Percentiles rank a stretch among this genome's conserved stretches.
These are phyloP conservation scores for Stephania yunnanensis DNA, from an alignment of 164 flowering plant species.

Conservation along the genomic window DNA sequence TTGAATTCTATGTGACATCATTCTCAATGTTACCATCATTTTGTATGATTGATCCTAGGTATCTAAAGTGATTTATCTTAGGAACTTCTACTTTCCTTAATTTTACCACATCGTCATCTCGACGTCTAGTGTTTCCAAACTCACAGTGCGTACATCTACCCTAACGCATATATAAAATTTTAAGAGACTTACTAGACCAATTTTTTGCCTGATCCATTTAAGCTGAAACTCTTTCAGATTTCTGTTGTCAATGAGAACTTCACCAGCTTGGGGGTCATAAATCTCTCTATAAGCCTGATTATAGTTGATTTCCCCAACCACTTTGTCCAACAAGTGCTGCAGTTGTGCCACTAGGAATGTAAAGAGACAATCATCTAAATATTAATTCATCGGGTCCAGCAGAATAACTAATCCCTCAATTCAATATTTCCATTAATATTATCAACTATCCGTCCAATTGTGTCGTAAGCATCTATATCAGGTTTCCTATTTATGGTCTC, in stretches of 20 bases:
- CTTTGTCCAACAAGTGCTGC: conserved; percentile 52
- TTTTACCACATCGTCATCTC: no score
- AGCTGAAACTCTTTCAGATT: conserved; percentile 36
- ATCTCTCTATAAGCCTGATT: conserved; percentile 39
- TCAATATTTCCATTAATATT: conserved; percentile 45
- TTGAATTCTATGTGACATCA: no score
- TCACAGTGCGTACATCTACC: no score
- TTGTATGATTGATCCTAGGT: no score
- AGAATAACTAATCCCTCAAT: conserved; percentile 42
- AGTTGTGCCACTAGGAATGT: conserved; percentile 34
- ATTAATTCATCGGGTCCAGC: conserved; percentile 42
- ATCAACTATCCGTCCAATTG: conserved; percentile 29
- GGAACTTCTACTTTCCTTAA: no score
- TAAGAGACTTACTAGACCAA: conserved; percentile 30
- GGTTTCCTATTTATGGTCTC: conserved; percentile 43
- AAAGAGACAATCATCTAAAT: conserved; percentile 35
- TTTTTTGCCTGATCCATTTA: conserved; percentile 33
- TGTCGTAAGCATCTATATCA: conserved; percentile 35
- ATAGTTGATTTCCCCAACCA: conserved; percentile 60
- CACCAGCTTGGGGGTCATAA: conserved; percentile 46
- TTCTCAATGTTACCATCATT: no score
- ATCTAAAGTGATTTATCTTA: no score
- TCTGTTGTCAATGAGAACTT: conserved; percentile 42
- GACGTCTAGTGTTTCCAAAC: no score
- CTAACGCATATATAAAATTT: no score